phyloP scores from a whole-genome alignment of 2,329 filamentous ascomycete genomes.

The Fusarium chlamydosporum region DNA sequence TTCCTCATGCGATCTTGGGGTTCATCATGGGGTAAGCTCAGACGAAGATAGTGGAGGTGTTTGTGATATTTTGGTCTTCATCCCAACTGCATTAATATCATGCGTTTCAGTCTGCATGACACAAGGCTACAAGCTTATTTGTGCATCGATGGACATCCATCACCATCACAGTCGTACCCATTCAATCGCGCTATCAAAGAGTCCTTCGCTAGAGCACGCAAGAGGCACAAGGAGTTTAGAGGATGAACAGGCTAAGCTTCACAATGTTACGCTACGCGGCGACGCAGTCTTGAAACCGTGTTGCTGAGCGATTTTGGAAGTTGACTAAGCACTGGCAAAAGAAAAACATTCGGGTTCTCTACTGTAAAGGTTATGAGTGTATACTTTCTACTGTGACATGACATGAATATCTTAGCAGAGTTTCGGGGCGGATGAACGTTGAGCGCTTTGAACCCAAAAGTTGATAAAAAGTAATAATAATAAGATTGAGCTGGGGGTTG shows the following conservation, averaged over 20 bases:
- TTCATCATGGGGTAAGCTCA: slow-evolving; percentile 1
- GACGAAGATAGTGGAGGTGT: not conserved
- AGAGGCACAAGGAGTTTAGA: slow-evolving; percentile 30
- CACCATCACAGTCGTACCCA: not conserved
- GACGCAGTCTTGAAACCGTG: slow-evolving; percentile 34
- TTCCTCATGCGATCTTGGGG: not conserved
- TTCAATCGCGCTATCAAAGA: slow-evolving; percentile 3
- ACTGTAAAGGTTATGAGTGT: not conserved
- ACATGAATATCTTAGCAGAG: slow-evolving; percentile 1
- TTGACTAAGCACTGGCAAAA: slow-evolving; percentile 4
- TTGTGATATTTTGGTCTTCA: slow-evolving; percentile 1
- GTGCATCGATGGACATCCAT: slow-evolving; percentile 22
- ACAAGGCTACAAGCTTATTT: slow-evolving; percentile 1
- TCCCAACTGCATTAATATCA: slow-evolving; percentile 17
- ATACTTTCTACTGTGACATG: too few relatives aligned
- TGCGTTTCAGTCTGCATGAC: slow-evolving; percentile 20
- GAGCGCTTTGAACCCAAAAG: not conserved
- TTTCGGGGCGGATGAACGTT: not conserved
- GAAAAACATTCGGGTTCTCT: slow-evolving; percentile 5
- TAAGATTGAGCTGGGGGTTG: slow-evolving; percentile 30
- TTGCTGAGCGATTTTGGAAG: slow-evolving; percentile 13
- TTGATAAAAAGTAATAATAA: slow-evolving; percentile 12
- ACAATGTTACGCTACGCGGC: slow-evolving; percentile 41
- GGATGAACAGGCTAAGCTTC: slow-evolving; percentile 19
- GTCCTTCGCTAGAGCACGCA: slow-evolving; percentile 38